Conservation (phyloP, 2,329 filamentous ascomycete genomes). For the Neonectria sp. region DNA sequence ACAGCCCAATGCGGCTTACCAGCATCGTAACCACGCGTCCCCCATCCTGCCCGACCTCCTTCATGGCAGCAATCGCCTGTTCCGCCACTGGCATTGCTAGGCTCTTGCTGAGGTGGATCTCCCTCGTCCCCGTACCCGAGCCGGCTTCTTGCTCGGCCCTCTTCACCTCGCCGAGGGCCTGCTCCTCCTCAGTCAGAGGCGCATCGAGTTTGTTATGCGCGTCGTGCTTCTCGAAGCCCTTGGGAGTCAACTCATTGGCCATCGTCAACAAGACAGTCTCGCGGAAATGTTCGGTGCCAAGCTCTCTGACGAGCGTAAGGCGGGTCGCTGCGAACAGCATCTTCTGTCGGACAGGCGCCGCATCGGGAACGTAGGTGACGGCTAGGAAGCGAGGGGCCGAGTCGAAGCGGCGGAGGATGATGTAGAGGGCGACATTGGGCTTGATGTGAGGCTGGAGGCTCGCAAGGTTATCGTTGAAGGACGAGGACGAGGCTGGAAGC, state of each 20-base stretch:
- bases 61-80: constrained; percentile 76
- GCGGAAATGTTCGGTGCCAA: constrained; percentile 84
- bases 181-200: constrained; percentile 85
- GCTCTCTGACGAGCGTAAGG: constrained; percentile 80
- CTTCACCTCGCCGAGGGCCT: constrained; percentile 79
- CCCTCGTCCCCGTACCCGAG: constrained; percentile 73
- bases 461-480: constrained; percentile 76
- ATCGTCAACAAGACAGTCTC: constrained; percentile 83
- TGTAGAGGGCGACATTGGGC: constrained; percentile 78
- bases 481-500: constrained; percentile 67
- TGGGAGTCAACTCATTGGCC: constrained; percentile 76
- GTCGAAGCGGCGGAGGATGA: constrained; percentile 80
- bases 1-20: constrained; percentile 60
- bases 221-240: constrained; percentile 82
- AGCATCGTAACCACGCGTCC: constrained; percentile 74
- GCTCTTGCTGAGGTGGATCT: constrained; percentile 72
- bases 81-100: constrained; percentile 72
- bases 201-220: constrained; percentile 75
- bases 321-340: constrained; percentile 88
- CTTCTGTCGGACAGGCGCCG: constrained; percentile 86
- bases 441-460: constrained; percentile 75
- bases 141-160: constrained; percentile 82
- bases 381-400: constrained; percentile 73
- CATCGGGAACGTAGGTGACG: constrained; percentile 84
- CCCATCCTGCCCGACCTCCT: constrained; percentile 67